Base-by-base conservation (phyloP, 2,329 filamentous ascomycete species). In the Tetracladium maxilliforme region DNA sequence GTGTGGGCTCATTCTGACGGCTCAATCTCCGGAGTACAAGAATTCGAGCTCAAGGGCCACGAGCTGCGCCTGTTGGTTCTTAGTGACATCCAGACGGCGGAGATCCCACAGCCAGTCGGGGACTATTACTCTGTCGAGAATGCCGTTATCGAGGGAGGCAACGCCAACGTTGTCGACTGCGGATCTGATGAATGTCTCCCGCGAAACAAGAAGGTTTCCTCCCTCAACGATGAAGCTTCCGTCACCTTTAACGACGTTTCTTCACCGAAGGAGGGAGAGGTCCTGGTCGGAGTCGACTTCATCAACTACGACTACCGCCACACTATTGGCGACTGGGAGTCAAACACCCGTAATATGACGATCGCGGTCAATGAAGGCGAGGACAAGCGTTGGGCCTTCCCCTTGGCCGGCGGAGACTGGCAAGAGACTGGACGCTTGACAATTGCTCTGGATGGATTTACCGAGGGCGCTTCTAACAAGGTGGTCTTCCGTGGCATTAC, bases 281-380 rank as follows among this genome's bases (percentile, higher is more conserved):
- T 55, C 30, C 49, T 58, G 16, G 30, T 65, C 1, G 56, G 54
- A 1, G 39, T 65, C 9, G 56, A 63, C 35, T 64, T 54, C 22
- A 57, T 63, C 40, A 65, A 66, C 41, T 64, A 66, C 32, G 60
- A 64, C 7, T 46, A 62, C 8, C 48, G 53, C 0, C 40, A 39
- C 2, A 49, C 44, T 0, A 43, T 54, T 1, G 64, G 58, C 44
- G 49, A 35, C 0, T 51, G 39, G 32, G 61, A 56, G 1, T 48
- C 52, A 1, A 67, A 64, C 33, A 54, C 59, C 1, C 43, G 60
- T 1, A 65, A 65, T 27, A 47, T 64, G 37, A 61, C 60, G 0
- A 40, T 67, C 10, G 37, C 48, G 0, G 48, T 66, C n/a, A 66
- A 66, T 14, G 51, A 45, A 2, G 43, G 40, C 0, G 27, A 35